Evolutionary conservation across 176 grass and related monocot species (phyloP), one percentile per base, ranked within the genome.

Genomic region (Cocos nucifera): DNA sequence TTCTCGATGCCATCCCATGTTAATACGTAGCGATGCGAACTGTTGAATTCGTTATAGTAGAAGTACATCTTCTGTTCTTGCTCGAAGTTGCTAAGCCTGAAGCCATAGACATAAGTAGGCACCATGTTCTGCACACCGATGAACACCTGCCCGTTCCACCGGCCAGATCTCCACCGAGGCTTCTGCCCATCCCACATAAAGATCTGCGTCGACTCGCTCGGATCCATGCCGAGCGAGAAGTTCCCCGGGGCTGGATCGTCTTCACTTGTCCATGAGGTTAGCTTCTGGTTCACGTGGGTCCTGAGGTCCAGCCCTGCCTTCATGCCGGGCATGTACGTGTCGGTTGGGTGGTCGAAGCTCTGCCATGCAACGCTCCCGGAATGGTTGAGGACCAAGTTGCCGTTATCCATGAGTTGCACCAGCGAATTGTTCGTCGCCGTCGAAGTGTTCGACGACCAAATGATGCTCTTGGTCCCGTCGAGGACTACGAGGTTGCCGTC

Each of bases 271-370:
- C 85, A 80, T 59, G 85, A 89, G 17, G 17, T 75, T 51, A 89
- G 63, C 16, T 67, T 17, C 54, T 19, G 67, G 55, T 49, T 80
- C 3, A 21, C 2, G 12, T 0, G 50, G 19, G 5, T 9, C 1
- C 1, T 5, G 26, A 4, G 25, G 15, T 30, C 26, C 63, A 62
- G 0, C 2, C 63, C 58, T 19, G 79, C 32, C 12, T 69, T 62
- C 76, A 83, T 88, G 55, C 0, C 50, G 0, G 85, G 80, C 7
- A 88, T 63, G 67, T 67, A 83, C 54, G 85, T 88, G 63, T 88
- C 55, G 16, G 72, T 76, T 22, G 85, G 76, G 27, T 0, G 20
- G 39, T 76, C 69, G 66, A 88, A 88, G 35, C 79, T 83, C 59
- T 83, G 68, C 79, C 85, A 88, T 17, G 57, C 26, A 10, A 53